phyloP scores from a whole-genome alignment of 2,329 filamentous ascomycete genomes.

The Cytospora schulzeri region DNA sequence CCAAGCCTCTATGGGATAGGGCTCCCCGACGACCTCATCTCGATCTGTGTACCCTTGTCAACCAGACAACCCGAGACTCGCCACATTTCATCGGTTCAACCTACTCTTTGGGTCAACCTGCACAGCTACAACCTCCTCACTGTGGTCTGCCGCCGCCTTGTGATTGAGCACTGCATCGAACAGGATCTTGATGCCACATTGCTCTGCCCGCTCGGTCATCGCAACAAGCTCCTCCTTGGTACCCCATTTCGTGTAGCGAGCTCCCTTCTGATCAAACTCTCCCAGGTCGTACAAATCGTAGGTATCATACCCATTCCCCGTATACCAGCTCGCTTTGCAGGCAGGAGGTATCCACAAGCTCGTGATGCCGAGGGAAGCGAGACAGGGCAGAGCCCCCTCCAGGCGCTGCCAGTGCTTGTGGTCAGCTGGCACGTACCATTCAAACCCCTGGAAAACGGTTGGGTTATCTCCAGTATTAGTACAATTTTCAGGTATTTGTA shows the following conservation, averaged over 20 bases:
- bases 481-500: neutral
- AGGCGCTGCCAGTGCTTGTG: slow-evolving; percentile 64
- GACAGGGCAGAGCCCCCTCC: slow-evolving; percentile 49
- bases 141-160: slow-evolving; percentile 67
- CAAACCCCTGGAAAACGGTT: slow-evolving; percentile 68
- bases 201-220: slow-evolving; percentile 53
- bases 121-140: slow-evolving; percentile 60
- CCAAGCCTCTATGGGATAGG: slow-evolving; percentile 69
- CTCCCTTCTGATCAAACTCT: slow-evolving; percentile 72
- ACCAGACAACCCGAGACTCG: neutral
- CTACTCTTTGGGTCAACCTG: slow-evolving; percentile 56
- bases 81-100: slow-evolving; percentile 31
- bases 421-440: slow-evolving; percentile 70
- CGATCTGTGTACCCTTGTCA: slow-evolving; percentile 46
- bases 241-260: slow-evolving; percentile 68
- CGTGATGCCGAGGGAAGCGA: slow-evolving; percentile 63
- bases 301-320: slow-evolving; percentile 68
- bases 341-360: slow-evolving; percentile 71
- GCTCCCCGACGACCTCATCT: slow-evolving; percentile 53
- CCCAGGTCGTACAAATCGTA: slow-evolving; percentile 71
- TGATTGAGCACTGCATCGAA: slow-evolving; percentile 76
- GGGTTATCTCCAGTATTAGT: slow-evolving; percentile 38
- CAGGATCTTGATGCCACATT: slow-evolving; percentile 58
- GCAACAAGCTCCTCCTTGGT: slow-evolving; percentile 60
- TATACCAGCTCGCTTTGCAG: slow-evolving; percentile 64